A percentile compares a stretch with the other conserved stretches of the same genome.
Conservation (phyloP, 108 stramenopile genomes). For the Heterococcus sp. region DNA sequence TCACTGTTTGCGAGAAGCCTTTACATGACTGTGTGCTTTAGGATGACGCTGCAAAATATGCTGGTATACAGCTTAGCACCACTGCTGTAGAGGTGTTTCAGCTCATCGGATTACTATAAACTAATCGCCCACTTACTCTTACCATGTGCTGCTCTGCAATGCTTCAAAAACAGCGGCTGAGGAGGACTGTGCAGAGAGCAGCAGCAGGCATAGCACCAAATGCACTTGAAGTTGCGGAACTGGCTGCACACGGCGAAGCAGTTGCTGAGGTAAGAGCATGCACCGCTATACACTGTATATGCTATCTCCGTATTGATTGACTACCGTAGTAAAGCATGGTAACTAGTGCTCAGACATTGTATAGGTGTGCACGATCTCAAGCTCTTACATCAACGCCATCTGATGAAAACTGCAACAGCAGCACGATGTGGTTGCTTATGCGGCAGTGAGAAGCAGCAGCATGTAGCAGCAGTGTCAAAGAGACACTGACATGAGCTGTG, state of each 20-base stretch:
- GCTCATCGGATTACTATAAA: no score
- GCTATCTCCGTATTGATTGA: conserved; percentile 1
- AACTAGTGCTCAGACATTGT: not conserved
- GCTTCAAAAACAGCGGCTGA: conserved; percentile 9
- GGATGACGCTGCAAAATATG: no score
- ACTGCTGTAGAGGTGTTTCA: no score
- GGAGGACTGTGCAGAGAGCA: conserved; percentile 24
- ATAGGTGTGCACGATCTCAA: not conserved
- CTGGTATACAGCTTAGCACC: no score
- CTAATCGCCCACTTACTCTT: not conserved
- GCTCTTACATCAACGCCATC: not conserved
- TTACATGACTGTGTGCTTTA: no score
- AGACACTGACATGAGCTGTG: no score
- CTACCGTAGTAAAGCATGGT: not conserved
- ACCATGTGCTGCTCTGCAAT: not conserved
- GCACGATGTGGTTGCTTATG: not conserved
- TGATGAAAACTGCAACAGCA: not conserved
- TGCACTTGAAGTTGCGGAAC: conserved; percentile 2
- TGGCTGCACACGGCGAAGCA: conserved; percentile 17
- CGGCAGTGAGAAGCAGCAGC: not conserved
- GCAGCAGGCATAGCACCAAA: conserved; percentile 24
- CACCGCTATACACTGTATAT: conserved; percentile 11
- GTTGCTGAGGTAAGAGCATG: conserved; percentile 26
- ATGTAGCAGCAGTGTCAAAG: no score
- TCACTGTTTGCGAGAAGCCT: no score